Conservation (phyloP, 2,329 filamentous ascomycete genomes). For the Diaporthe vaccinii region DNA sequence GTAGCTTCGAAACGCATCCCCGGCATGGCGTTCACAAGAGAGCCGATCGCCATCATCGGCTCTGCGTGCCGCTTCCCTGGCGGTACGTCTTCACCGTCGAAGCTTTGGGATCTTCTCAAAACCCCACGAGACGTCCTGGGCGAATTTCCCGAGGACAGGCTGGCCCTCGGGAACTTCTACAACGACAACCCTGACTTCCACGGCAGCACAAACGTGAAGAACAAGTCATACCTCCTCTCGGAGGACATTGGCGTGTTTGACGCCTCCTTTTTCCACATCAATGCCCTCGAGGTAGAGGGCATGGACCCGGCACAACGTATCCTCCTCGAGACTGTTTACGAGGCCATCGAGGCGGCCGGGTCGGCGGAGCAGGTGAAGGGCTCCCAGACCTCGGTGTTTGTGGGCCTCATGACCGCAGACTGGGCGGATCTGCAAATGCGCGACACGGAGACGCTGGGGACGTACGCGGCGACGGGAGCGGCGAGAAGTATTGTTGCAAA, state of each 20-base stretch:
- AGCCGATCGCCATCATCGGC: slow-evolving; percentile 42
- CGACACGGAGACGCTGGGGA: slow-evolving; percentile 43
- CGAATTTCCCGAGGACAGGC: slow-evolving; percentile 7
- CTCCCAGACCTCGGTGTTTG: slow-evolving; percentile 48
- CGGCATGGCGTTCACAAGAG: slow-evolving; percentile 2
- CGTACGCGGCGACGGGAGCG: slow-evolving; percentile 50
- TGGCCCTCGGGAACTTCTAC: slow-evolving; percentile 16
- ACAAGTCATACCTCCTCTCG: slow-evolving; percentile 42
- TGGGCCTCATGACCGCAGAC: slow-evolving; percentile 42
- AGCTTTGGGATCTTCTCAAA: slow-evolving; percentile 40
- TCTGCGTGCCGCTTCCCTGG: slow-evolving; percentile 42
- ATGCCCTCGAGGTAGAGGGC: slow-evolving; percentile 41
- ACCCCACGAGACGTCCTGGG: slow-evolving; percentile 34
- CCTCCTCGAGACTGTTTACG: slow-evolving; percentile 44
- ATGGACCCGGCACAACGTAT: slow-evolving; percentile 39
- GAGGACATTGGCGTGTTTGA: slow-evolving; percentile 36
- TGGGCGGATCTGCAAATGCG: slow-evolving; percentile 40
- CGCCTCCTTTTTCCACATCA: slow-evolving; percentile 48
- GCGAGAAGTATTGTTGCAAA: slow-evolving; percentile 50
- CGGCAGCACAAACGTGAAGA: slow-evolving; percentile 46
- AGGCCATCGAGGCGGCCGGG: slow-evolving; percentile 42
- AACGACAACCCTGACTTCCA: slow-evolving; percentile 38
- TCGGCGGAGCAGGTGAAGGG: slow-evolving; percentile 42
- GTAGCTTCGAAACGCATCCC: neutral
- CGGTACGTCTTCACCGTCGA: slow-evolving; percentile 28